Evolutionary conservation across 2,329 filamentous ascomycete species (phyloP), one percentile per base, ranked within the genome.

Genomic region (Trichoderma sp.): DNA sequence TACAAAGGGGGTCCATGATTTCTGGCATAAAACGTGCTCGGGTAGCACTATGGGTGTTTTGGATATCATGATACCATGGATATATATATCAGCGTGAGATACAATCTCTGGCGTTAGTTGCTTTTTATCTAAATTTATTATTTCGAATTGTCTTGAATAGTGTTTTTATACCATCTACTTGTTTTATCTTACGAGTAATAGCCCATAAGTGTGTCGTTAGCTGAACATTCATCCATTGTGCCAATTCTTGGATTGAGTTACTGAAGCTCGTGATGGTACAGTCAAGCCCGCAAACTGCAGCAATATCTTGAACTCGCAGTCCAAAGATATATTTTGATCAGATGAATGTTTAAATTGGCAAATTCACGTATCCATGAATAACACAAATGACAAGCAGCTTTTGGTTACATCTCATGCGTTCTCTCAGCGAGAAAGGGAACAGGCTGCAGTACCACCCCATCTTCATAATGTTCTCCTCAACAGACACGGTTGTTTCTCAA

Each of bases 51-150:
- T 31, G 24, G 57, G 57, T 61, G 66, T 68, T 68, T 43, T 19
- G 56, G 56, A 49, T 68, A 37, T 66, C 24, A 47, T 33, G 62
- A 66, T 65, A 57, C 27, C 62, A 57, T 13, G 62, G 62, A 59
- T 49, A 49, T 24, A 49, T 24, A 57, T 49, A 47, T 68, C 21
- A 52, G 33, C 56, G 52, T 52, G 24, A 56, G 64, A 57, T 53
- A 37, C n/a, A 37, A 35, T 16, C 7, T 13, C n/a, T 7, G 56
- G 43, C 56, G 56, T 67, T 60, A 31, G 21, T 60, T 60, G 4
- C 13, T 19, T 40, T 40, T 43, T 43, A 40, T 37, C 37, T 40
- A 68, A n/a, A 33, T 35, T 21, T 5, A 27, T 35, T 49, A n/a
- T n/a, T 21, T 27, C 55, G 11, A 37, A 24, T 37, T 33, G n/a